Conservation (phyloP, 148 eudicot species). For the Euryodendron excelsum region DNA sequence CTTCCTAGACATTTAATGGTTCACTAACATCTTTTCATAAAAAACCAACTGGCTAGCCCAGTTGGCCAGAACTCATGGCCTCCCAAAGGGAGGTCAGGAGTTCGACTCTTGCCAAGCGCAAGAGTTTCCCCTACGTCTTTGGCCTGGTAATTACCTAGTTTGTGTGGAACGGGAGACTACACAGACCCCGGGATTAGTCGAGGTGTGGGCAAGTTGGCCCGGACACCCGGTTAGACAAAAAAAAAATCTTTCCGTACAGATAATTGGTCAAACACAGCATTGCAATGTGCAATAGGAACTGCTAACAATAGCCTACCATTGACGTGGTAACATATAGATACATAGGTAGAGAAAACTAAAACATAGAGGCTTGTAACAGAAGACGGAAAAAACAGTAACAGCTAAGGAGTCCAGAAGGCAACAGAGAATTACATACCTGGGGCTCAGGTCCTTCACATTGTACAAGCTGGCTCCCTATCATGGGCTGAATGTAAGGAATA, state of each 20-base stretch:
- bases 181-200: too few relatives aligned
- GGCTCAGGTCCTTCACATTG: constrained; percentile 46
- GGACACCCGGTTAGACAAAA: too few relatives aligned
- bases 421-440: constrained; percentile 33
- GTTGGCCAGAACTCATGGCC: too few relatives aligned
- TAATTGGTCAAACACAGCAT: neutral
- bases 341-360: neutral
- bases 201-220: too few relatives aligned
- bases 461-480: constrained; percentile 42
- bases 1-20: neutral
- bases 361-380: neutral
- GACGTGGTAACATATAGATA: neutral
- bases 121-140: too few relatives aligned
- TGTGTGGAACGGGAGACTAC: too few relatives aligned
- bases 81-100: too few relatives aligned
- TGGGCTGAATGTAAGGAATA: constrained; percentile 49
- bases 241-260: neutral
- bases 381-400: neutral
- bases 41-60: too few relatives aligned
- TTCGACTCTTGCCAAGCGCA: too few relatives aligned
- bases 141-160: too few relatives aligned
- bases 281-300: neutral
- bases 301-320: neutral
- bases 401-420: neutral
- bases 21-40: too few relatives aligned